These are phyloP conservation scores for Lumnitzera littorea DNA, from an alignment of 345 rosid genomes.

Conservation along the genomic window DNA sequence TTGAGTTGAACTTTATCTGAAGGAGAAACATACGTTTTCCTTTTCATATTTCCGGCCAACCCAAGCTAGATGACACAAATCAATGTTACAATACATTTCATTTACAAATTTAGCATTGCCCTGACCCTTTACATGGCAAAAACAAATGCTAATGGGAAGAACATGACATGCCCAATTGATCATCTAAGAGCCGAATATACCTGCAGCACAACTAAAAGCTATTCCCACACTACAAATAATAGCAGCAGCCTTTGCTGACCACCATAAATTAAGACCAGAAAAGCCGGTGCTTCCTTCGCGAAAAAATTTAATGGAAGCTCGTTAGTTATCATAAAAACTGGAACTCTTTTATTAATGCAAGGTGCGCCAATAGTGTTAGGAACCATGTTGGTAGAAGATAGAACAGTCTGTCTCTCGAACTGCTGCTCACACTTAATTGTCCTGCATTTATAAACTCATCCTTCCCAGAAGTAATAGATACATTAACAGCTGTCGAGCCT, in stretches of 20 bases:
- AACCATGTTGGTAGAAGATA: conserved; percentile 29
- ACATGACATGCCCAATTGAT: too few relatives aligned
- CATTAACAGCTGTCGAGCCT: conserved; percentile 90
- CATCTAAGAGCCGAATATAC: neutral
- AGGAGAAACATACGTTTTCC: too few relatives aligned
- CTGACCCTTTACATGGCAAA: neutral
- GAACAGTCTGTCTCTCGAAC: conserved; percentile 32
- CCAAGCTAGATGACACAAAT: neutral
- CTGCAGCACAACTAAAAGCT: neutral
- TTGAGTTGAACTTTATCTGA: too few relatives aligned
- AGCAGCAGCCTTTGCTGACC: conserved; percentile 19
- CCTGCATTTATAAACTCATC: conserved; percentile 58
- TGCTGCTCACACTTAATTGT: conserved; percentile 38
- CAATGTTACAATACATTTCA: conserved; percentile 8
- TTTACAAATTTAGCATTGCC: conserved; percentile 26
- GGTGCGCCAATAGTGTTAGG: conserved; percentile 29
- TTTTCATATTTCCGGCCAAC: too few relatives aligned
- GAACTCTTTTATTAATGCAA: conserved; percentile 20
- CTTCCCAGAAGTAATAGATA: conserved; percentile 64
- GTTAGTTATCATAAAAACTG: conserved; percentile 15
- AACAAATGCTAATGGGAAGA: too few relatives aligned
- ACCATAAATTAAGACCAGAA: conserved; percentile 12
- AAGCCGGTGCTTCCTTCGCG: neutral
- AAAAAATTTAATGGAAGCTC: neutral
- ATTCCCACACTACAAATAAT: conserved; percentile 2